Evolutionary conservation across 139 green algal species (phyloP), one percentile per base, ranked within the genome.

Genomic region (Mesotaenium endlicherianum): DNA sequence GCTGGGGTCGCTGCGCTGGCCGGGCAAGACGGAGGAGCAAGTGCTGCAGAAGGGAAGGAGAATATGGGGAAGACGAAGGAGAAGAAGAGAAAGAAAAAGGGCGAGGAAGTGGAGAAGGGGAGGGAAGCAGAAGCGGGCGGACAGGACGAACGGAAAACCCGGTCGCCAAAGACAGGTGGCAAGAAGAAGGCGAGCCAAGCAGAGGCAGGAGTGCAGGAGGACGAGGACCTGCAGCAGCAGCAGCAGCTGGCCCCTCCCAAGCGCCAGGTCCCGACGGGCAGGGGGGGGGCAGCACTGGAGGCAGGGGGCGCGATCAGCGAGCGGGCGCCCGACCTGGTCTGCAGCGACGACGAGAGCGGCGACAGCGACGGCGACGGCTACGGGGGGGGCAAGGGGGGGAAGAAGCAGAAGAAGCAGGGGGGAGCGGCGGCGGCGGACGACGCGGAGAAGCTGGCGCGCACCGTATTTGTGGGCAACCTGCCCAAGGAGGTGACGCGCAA

Each of bases 381-480:
- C 30, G 77, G 0, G 17, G 34, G 4, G 1, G 42, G 47, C 42
- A 31, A 83, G 43, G 76, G 0, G 26, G 45, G 1, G 0, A 82
- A 68, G n/a, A 83, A 83, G 20, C 1, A 41, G 8, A 70, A 38
- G 36, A 16, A 49, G 75, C 5, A 34, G 70, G 6, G 59, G 14
- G 47, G 70, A 38, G 2, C 1, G 59, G 42, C 40, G 42, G 44
- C 58, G 20, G 20, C 40, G 11, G 45, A 79, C 40, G 70, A 79
- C 31, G 70, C 70, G 53, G 59, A 87, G 39, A 77, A 86, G 44
- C 83, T 80, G 1, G 34, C 60, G 20, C 88, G 94, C 41, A 98
- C 95, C 2, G 78, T 97, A 20, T 98, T 97, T 89, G 93, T 98
- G 16, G 95, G 95, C 74, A 98, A 98, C 85, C 76, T 98, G 81